phyloP scores from a whole-genome alignment of 306 rosid genomes.

The Castanospermum australe region DNA sequence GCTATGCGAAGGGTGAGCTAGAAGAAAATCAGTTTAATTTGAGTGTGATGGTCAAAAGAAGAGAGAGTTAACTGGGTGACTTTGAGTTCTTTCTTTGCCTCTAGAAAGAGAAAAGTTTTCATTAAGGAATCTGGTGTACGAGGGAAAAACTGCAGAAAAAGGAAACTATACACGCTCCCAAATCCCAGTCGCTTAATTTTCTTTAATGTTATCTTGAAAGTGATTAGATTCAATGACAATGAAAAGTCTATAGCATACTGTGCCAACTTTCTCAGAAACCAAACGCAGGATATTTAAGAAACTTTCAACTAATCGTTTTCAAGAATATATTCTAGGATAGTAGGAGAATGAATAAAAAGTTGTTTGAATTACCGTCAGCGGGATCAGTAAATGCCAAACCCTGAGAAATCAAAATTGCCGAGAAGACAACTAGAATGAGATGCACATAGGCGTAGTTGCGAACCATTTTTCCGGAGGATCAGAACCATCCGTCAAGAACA shows the following conservation, averaged over 20 bases:
- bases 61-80: too few relatives aligned
- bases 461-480: constrained; percentile 34
- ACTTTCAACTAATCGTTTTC: neutral
- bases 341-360: constrained; percentile 1
- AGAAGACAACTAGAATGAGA: constrained; percentile 36
- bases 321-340: neutral
- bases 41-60: neutral
- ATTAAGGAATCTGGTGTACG: too few relatives aligned
- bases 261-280: neutral
- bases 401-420: constrained; percentile 38
- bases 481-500: neutral
- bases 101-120: too few relatives aligned
- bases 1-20: neutral
- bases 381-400: constrained; percentile 56
- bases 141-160: neutral
- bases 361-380: constrained; percentile 54
- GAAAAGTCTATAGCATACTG: neutral
- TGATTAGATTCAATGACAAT: neutral
- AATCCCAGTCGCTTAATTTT: neutral
- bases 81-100: too few relatives aligned
- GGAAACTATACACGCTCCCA: neutral
- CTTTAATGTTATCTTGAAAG: neutral
- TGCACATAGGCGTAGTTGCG: neutral
- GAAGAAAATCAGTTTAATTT: neutral
- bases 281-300: neutral